These are phyloP conservation scores for Nothophytophthora sp. DNA, from an alignment of 352 stramenopile species.

Conservation along the genomic window DNA sequence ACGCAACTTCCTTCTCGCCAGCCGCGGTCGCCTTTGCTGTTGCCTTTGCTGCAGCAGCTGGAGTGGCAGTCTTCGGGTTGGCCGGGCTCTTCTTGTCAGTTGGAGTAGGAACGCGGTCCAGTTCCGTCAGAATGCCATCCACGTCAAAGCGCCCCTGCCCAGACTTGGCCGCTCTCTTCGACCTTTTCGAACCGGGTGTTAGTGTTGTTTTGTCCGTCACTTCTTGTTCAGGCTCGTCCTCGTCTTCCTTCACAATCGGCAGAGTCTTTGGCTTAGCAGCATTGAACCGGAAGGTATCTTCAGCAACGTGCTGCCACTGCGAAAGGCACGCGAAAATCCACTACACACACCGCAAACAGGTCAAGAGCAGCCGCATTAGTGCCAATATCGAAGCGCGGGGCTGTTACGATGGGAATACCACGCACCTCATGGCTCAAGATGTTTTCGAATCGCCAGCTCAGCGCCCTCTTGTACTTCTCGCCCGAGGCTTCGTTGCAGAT, in stretches of 20 bases:
- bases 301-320: slow-evolving; percentile 63
- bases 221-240: slow-evolving; percentile 15
- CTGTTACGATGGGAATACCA: too few relatives aligned
- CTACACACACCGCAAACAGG: too few relatives aligned
- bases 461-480: slow-evolving; percentile 86
- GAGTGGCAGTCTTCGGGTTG: slow-evolving; percentile 11
- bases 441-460: slow-evolving; percentile 83
- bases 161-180: slow-evolving; percentile 27
- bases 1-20: slow-evolving; percentile 35
- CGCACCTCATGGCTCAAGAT: slow-evolving; percentile 81
- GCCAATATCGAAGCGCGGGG: too few relatives aligned
- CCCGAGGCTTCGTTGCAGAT: slow-evolving; percentile 76
- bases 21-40: slow-evolving; percentile 6
- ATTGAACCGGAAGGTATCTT: slow-evolving; percentile 52
- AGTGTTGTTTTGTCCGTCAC: slow-evolving; percentile 25
- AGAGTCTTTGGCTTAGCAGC: slow-evolving; percentile 11
- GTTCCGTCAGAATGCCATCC: slow-evolving; percentile 54
- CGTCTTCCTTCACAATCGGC: too few relatives aligned
- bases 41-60: slow-evolving; percentile 7
- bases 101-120: slow-evolving; percentile 50
- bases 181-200: slow-evolving; percentile 21
- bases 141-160: slow-evolving; percentile 51
- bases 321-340: slow-evolving; percentile 78
- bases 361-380: too few relatives aligned
- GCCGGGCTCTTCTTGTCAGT: slow-evolving; percentile 28